Evolutionary conservation across 352 stramenopile genomes (phyloP).

Genomic region (Pythium dissimile): DNA sequence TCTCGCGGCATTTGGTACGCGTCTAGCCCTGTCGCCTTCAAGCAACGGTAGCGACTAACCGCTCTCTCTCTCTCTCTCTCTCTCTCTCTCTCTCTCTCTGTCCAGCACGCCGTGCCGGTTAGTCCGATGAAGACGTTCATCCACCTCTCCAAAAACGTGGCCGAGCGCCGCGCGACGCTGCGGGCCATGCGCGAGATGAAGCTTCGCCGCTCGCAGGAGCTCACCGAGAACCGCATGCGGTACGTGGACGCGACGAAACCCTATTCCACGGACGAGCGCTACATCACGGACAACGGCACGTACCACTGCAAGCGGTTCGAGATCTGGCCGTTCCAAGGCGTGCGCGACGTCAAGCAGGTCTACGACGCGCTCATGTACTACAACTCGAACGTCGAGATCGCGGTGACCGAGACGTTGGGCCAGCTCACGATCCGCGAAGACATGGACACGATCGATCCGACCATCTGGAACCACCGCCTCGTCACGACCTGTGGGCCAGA

Average conservation of each 20-base stretch:
- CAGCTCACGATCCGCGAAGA: slow-evolving; percentile 52
- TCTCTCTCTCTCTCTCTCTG: not conserved
- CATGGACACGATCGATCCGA: slow-evolving; percentile 25
- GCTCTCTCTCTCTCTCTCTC: not conserved
- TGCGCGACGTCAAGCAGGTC: slow-evolving; percentile 38
- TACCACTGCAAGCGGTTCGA: slow-evolving; percentile 25
- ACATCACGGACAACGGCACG: slow-evolving; percentile 7
- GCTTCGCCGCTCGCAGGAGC: slow-evolving; percentile 4
- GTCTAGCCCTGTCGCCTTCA: no score
- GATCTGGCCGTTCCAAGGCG: slow-evolving; percentile 37
- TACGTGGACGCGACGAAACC: slow-evolving; percentile 14
- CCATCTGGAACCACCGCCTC: slow-evolving; percentile 40
- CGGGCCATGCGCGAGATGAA: slow-evolving; percentile 14
- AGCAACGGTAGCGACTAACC: no score
- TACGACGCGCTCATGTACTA: slow-evolving; percentile 44
- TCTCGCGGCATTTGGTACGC: slow-evolving; percentile 13
- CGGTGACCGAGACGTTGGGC: slow-evolving; percentile 42
- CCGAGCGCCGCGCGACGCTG: slow-evolving; percentile 13
- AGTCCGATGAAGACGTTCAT: slow-evolving; percentile 15
- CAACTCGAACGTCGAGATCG: slow-evolving; percentile 48
- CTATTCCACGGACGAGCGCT: slow-evolving; percentile 12
- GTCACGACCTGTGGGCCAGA: slow-evolving; percentile 21
- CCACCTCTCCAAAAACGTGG: slow-evolving; percentile 8
- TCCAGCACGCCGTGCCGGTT: slow-evolving; percentile 7
- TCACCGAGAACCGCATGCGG: slow-evolving; percentile 9